Evolutionary conservation across 2,329 filamentous ascomycete genomes (phyloP).

Genomic region (Pseudogymnoascus pannorum): DNA sequence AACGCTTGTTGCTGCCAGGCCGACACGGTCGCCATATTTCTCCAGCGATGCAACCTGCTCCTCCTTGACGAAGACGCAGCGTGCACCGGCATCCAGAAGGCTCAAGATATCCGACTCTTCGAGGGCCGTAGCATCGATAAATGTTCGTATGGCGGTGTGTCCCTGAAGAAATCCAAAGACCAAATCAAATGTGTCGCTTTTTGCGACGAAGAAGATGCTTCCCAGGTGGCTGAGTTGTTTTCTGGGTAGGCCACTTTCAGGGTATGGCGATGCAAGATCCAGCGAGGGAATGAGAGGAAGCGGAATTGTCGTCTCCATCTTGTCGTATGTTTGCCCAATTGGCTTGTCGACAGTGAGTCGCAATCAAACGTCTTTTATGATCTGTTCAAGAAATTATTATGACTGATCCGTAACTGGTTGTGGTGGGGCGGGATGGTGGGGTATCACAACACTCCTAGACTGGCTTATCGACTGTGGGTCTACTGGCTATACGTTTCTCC

Average conservation of each 20-base stretch:
- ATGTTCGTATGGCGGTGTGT: constrained; percentile 52
- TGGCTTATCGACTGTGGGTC: constrained; percentile 14
- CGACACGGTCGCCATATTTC: constrained; percentile 49
- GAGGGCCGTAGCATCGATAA: constrained; percentile 69
- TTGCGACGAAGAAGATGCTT: constrained; percentile 50
- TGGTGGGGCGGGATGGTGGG: constrained; percentile 4
- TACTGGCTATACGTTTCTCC: background rate
- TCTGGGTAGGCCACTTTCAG: constrained; percentile 42
- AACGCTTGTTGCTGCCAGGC: constrained; percentile 32
- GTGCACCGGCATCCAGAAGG: constrained; percentile 77
- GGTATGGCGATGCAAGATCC: constrained; percentile 36
- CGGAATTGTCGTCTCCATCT: constrained; percentile 58
- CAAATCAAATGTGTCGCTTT: constrained; percentile 22
- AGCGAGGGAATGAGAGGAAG: constrained; percentile 57
- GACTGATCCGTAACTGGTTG: constrained; percentile 10
- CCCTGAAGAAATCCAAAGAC: constrained; percentile 38
- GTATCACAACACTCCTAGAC: constrained; percentile 9
- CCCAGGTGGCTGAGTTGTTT: constrained; percentile 54
- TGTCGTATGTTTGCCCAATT: constrained; percentile 13
- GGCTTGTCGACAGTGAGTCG: background rate
- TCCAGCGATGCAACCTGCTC: constrained; percentile 56
- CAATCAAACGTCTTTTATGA: background rate
- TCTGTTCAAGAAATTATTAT: background rate
- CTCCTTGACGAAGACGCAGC: constrained; percentile 73
- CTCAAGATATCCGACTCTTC: constrained; percentile 63